phyloP scores from a whole-genome alignment of 208 protist species.

The Crithidia sp. region DNA sequence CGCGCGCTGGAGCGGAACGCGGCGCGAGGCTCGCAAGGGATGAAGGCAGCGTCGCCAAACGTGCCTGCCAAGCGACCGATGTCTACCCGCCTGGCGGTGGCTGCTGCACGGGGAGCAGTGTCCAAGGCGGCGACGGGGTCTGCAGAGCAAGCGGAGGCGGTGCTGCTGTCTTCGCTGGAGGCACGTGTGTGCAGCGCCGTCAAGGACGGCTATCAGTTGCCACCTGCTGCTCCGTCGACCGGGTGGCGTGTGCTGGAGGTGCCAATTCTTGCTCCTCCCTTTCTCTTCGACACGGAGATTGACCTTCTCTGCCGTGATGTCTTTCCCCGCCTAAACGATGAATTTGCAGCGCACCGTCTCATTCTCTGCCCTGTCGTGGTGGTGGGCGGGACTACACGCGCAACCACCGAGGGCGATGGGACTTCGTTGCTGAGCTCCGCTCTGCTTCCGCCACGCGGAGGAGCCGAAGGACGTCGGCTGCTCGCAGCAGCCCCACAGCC shows the following conservation, averaged over 20 bases:
- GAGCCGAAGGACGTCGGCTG: no score
- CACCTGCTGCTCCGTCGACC: constrained; percentile 41
- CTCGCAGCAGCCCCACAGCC: no score
- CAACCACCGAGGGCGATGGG: no score
- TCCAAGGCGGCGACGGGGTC: not conserved
- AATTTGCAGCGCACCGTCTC: constrained; percentile 46
- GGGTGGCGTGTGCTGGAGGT: constrained; percentile 84
- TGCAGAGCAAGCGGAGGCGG: not conserved
- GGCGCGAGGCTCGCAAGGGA: not conserved
- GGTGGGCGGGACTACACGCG: not conserved
- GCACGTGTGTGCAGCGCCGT: constrained; percentile 11
- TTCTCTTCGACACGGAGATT: constrained; percentile 82
- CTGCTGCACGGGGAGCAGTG: not conserved
- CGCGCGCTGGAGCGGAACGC: constrained; percentile 47
- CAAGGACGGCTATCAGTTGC: constrained; percentile 26
- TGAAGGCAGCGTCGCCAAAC: no score
- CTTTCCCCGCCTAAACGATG: constrained; percentile 74
- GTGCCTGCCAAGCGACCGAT: no score
- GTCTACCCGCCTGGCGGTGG: no score
- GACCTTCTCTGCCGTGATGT: constrained; percentile 53
- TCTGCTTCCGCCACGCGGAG: no score
- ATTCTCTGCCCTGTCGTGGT: constrained; percentile 56
- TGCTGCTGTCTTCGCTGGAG: constrained; percentile 11
- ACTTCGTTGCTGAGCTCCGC: no score
- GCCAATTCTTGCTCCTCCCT: constrained; percentile 73